A percentile compares a stretch with the other conserved stretches of the same genome.
Evolutionary conservation across 331 rosid genomes (phyloP).

Genomic region (Pyracantha coccinea): DNA sequence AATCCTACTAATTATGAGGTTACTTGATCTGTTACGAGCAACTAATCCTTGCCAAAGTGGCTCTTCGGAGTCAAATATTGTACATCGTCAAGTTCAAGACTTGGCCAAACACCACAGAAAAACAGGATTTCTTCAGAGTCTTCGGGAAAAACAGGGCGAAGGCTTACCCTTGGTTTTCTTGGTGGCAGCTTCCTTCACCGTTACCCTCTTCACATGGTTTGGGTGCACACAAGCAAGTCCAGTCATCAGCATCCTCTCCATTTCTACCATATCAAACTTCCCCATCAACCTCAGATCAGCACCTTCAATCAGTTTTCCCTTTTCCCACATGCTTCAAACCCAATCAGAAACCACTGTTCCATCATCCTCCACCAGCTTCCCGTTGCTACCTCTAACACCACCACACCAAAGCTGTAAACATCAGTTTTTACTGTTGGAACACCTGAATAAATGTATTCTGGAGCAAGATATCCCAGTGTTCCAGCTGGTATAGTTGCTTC

Average conservation of each 20-base stretch:
- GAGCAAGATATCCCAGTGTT: constrained; percentile 80
- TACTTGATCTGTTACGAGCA: no score
- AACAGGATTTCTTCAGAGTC: constrained; percentile 23
- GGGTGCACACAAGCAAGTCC: constrained; percentile 80
- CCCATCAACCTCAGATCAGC: constrained; percentile 57
- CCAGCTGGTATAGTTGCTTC: constrained; percentile 73
- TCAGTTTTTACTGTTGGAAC: constrained; percentile 68
- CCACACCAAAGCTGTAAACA: constrained; percentile 71
- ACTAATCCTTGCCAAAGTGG: no score
- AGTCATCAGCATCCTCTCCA: constrained; percentile 60
- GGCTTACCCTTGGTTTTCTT: constrained; percentile 47
- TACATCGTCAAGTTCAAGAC: constrained; percentile 39
- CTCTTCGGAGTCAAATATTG: constrained; percentile 59
- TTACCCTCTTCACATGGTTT: constrained; percentile 55
- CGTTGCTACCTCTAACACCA: constrained; percentile 52
- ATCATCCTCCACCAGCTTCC: constrained; percentile 55
- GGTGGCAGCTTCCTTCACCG: constrained; percentile 55
- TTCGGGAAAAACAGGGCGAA: constrained; percentile 31
- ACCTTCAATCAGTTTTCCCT: constrained; percentile 40
- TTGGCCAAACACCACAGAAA: constrained; percentile 19
- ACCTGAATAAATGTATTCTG: constrained; percentile 69
- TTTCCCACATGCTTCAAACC: constrained; percentile 63
- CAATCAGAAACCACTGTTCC: constrained; percentile 47
- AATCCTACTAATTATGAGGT: no score
- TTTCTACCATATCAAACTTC: constrained; percentile 33